Base-by-base conservation (phyloP, 2,329 filamentous ascomycete species). In the Alternaria hordeiaustralica region DNA sequence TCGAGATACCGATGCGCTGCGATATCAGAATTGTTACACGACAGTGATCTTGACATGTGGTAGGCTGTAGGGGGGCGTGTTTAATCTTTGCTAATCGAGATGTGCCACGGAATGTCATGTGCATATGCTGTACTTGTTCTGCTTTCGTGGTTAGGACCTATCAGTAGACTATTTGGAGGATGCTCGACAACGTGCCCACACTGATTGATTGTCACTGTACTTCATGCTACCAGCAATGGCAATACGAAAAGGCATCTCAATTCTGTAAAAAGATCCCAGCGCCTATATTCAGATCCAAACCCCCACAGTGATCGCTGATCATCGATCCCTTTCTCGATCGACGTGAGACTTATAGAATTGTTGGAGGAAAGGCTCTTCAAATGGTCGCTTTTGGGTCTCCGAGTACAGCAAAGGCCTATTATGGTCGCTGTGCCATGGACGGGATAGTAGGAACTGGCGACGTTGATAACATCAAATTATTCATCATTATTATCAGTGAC, bases 1-100 rank as follows among this genome's bases (percentile, higher is more conserved):
- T 43, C 11, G 9, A 43, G 23, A 26, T 21, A 46, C 44, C 44
- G 51, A 41, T 55, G 44, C 49, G 21, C 30, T 56, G 30, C 28
- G n/a, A 45, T 36, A 47, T 33, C 25, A 23, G 4, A 3, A 47
- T 15, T 20, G 28, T 10, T 47, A 47, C 30, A 50, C 30, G 2
- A 18, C 44, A 58, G 30, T 11, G n/a, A 7, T 13, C 7, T 7
- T 13, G 15, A 30, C 23, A n/a, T 49, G 45, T 43, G 45, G 55
- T n/a, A 57, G 26, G 18, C 47, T 30, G 26, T 10, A 20, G 7
- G 18, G 0, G 0, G 20, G 26, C 4, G 20, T 50, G 11, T 10
- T 4, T 3, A 20, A 50, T 13, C 13, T 50, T 1, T 30, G 26
- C 18, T 30, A 21, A 15, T 21, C 9, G 3, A 6, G 3, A 8